phyloP scores from a whole-genome alignment of 2,329 filamentous ascomycete species.

The Fusarium penzigii region DNA sequence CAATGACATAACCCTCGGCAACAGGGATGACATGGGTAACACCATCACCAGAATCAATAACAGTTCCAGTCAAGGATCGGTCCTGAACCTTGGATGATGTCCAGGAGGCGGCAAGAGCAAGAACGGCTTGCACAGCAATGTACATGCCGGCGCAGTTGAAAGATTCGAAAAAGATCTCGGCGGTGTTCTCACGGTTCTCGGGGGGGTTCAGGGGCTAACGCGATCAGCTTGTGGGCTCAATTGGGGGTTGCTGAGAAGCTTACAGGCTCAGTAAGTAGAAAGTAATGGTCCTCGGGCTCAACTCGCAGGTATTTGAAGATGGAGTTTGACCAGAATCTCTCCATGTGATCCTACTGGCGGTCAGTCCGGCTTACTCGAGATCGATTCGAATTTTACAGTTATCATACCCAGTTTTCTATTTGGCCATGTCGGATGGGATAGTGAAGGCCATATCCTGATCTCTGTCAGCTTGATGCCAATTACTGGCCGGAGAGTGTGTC shows the following conservation, averaged over 20 bases:
- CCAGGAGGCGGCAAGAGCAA: slow-evolving; percentile 96
- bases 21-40: slow-evolving; percentile 99
- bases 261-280: slow-evolving; percentile 95
- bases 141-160: slow-evolving; percentile 99
- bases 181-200: slow-evolving; percentile 98
- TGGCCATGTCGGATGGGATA: slow-evolving; percentile 98
- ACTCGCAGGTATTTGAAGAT: slow-evolving; percentile 99
- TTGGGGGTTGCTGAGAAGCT: slow-evolving; percentile 30
- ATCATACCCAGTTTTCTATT: slow-evolving; percentile 93
- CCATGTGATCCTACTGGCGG: slow-evolving; percentile 83
- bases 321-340: slow-evolving; percentile 99
- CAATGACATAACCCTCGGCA: slow-evolving; percentile 97
- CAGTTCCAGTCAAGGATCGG: slow-evolving; percentile 91
- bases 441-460: slow-evolving; percentile 84
- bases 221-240: slow-evolving; percentile 7
- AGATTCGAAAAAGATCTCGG: slow-evolving; percentile 99
- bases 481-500: slow-evolving; percentile 4
- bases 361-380: slow-evolving; percentile 27
- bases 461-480: slow-evolving; percentile 21
- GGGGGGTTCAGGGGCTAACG: slow-evolving; percentile 89
- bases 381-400: background rate
- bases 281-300: slow-evolving; percentile 98
- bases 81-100: slow-evolving; percentile 98
- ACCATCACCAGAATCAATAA: slow-evolving; percentile 98
- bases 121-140: slow-evolving; percentile 96